Conservation (phyloP, 306 rosid species). For the Castanea sativa region DNA sequence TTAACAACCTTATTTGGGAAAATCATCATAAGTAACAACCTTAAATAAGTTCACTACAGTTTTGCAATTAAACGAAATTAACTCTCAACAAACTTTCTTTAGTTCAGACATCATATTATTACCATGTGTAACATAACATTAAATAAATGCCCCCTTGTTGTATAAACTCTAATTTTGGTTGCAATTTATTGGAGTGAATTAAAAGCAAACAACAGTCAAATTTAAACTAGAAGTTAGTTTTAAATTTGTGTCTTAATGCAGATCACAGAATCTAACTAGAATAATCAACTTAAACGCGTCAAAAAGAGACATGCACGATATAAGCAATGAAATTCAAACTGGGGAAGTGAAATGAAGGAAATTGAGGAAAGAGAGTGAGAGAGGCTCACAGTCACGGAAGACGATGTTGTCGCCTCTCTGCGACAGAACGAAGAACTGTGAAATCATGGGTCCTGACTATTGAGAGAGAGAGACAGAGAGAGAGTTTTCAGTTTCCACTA, state of each 20-base stretch:
- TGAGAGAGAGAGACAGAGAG: too few species aligned
- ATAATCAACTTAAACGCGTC: background rate
- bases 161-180: too few species aligned
- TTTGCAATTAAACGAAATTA: background rate
- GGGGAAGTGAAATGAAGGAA: background rate
- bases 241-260: background rate
- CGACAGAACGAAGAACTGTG: constrained; percentile 92
- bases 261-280: background rate
- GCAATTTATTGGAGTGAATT: background rate
- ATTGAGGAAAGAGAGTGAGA: background rate
- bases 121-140: too few species aligned
- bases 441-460: constrained; percentile 47
- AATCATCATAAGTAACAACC: too few species aligned
- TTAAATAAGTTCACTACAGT: background rate
- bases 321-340: background rate
- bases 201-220: background rate
- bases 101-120: background rate
- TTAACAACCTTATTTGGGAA: background rate
- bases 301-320: background rate
- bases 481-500: too few species aligned
- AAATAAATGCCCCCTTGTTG: too few species aligned
- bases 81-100: background rate
- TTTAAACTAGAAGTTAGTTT: background rate
- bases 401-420: constrained; percentile 94
- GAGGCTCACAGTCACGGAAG: constrained; percentile 76